Percentiles rank a stretch among this genome's conserved stretches.
Evolutionary conservation across 257 asterid species (phyloP).

Genomic region (Primulina tabacum): DNA sequence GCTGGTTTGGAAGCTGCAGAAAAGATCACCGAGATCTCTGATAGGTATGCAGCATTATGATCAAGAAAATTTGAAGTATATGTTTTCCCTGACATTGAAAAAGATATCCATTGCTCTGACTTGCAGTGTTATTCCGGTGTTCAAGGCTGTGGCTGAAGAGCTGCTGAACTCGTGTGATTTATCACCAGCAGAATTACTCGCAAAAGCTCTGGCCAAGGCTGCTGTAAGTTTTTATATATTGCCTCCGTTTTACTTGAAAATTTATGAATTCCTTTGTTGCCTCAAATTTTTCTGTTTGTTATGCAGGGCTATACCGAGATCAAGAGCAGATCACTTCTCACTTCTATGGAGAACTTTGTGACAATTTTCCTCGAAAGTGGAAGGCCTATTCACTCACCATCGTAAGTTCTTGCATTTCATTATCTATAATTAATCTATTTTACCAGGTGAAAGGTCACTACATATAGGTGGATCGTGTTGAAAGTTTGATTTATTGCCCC

Average conservation of each 20-base stretch:
- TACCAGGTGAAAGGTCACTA: not conserved
- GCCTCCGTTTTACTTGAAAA: not conserved
- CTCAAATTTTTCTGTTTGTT: slow-evolving; percentile 16
- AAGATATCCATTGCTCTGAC: slow-evolving; percentile 1
- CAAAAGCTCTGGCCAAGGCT: slow-evolving; percentile 95
- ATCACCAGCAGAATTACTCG: slow-evolving; percentile 76
- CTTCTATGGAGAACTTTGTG: slow-evolving; percentile 82
- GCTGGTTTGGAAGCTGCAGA: slow-evolving; percentile 86
- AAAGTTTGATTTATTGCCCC: not conserved
- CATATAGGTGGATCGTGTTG: not conserved
- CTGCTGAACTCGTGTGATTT: slow-evolving; percentile 56
- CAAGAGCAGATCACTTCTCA: slow-evolving; percentile 79
- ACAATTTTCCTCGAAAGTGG: slow-evolving; percentile 77
- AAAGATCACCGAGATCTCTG: slow-evolving; percentile 62
- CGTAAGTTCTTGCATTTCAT: slow-evolving; percentile 47
- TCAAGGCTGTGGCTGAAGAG: slow-evolving; percentile 90
- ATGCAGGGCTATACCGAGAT: slow-evolving; percentile 86
- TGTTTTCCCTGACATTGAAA: not conserved
- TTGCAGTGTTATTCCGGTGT: slow-evolving; percentile 82
- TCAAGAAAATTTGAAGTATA: not conserved
- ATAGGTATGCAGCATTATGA: slow-evolving; percentile 45
- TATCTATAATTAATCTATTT: not conserved
- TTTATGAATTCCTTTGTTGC: slow-evolving; percentile 18
- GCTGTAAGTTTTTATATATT: slow-evolving; percentile 52
- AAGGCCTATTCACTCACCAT: slow-evolving; percentile 63